Base-by-base conservation (phyloP, 805 yeast species). In the Barnettozyma sp. region DNA sequence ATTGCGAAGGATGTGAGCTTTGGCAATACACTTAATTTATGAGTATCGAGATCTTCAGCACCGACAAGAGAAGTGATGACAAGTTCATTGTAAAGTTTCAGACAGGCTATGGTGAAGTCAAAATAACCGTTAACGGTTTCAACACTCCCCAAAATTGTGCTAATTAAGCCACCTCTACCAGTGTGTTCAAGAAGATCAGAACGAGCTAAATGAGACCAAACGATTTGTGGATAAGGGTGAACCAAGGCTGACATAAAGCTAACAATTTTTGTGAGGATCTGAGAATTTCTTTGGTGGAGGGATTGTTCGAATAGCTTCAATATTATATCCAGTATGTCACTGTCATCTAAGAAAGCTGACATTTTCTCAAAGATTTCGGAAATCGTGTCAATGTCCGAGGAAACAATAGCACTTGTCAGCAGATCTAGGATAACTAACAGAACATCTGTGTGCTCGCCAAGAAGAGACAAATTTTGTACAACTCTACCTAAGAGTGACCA, bases 401-500 rank as follows among this genome's bases (percentile, higher is more conserved):
- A 66, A 7, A 54, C 47, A 1, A 76, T 59, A 1, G 77, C 67
- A 23, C 58, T 62, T 1, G 76, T 58, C 24, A 82, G 46, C 12
- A 82, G 56, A 19, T 68, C 64, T 18, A 80, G 54, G 4, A 80
- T 68, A 15, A 74, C 70, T 6, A 67, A 49, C 8, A 74, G 58
- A 3, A 70, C 47, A 2, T 60, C 65, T 34, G 63, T 66, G 7
- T 67, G 70, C 3, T 48, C 43, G 6, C 65, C 47, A 14, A 47
- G 46, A 10, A 44, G 39, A 4, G 51, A 38, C 8, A 80, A 58
- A 44, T 81, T 81, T 45, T 82, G 87, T 22, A 88, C 56, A 0
- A 83, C 61, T 48, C 94, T 70, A 2, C 97, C 97, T 13, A 90
- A 48, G 19, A 82, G 59, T 0, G 94, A 72, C 95, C 97, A 87